Base-by-base conservation (phyloP, 768 basidiomycete genomes). In the Fomitopsis serialis region DNA sequence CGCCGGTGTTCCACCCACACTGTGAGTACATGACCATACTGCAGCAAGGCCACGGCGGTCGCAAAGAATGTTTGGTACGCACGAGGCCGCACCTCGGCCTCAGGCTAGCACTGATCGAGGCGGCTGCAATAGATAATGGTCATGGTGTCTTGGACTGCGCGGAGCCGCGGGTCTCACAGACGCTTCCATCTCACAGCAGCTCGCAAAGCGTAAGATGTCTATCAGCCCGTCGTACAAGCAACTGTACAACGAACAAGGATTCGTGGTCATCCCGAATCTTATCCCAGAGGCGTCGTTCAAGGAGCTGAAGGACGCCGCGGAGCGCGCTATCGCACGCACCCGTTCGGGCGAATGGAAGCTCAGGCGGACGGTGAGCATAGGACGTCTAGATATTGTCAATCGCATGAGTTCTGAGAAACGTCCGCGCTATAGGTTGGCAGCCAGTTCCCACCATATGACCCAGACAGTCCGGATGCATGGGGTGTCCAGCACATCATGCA, bases 401-500 rank as follows among this genome's bases (percentile, higher is more conserved):
- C 23, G 8, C 13, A 13, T 7, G 8, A n/a, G 6, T 5, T 23
- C n/a, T 42, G 15, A 42, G 5, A 8, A n/a, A 42, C 5, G 22
- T 23, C 22, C 22, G 4, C 21, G 22, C 29, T 22, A 6, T 17
- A 49, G 48, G 35, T 91, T 17, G 89, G 89, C 1, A 85, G 83
- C 55, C 86, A 89, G 64, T 91, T 90, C 56, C 87, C 89, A 2
- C 89, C 88, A 0, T 90, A 76, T 59, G 82, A 76, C 49, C 67
- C 77, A 29, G 72, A 60, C 37, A 67, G 79, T 48, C 77, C 80
- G 1, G 89, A 91, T 66, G 79, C 84, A 0, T 90, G 89, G 88
- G 89, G 89, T 1, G 81, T 89, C 1, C 89, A 90, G 58, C 87
- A 90, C 56, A 66, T 87, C 43, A 90, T 92, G 89, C 88, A 90